Evolutionary conservation across 768 basidiomycete genomes (phyloP), one percentile per base, ranked within the genome.

Genomic region (Lactarius pseudohatsudake): DNA sequence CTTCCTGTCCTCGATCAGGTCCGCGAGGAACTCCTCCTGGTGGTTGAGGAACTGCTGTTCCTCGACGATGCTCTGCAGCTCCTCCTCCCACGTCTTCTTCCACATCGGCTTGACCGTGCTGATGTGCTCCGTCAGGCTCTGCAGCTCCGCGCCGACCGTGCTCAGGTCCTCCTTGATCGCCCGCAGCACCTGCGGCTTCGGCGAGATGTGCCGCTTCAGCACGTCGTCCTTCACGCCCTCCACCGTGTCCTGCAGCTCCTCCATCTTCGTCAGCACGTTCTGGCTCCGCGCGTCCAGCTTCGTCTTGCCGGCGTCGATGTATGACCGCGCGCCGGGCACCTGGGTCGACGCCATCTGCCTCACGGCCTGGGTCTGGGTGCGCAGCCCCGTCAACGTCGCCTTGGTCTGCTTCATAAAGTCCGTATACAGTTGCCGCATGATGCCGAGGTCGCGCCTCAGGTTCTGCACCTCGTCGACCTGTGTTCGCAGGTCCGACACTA

Each of bases 11-110:
- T 95, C 95, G 69, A 91, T 78, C 30, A 99, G 80, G 73, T 99
- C 96, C 58, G 80, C 81, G 65, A 96, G 80, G 75, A 99, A 85
- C 76, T 95, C 94, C 74, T 96, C 92, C 76, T 98, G 96, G 73
- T 97, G 92, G 9, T 85, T 86, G 66, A 98, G 79, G 80, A 97
- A 91, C 71, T 95, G 92, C 75, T 99, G 96, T 76, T 99, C 96
- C 75, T 97, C 95, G 65, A 98, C 91, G 64, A 99, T 95, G 70
- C 94, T 93, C 81, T 94, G 91, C 74, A 99, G 76, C 79, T 99
- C 96, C 74, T 93, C 88, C 73, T 92, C 91, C 96, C 96, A 99
- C 22, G 95, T 98, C 83, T 96, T 94, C 82, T 96, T 92, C 96
- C 96, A 99, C 85, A 92, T 93, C 53, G 96, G 94, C 73, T 91